A percentile compares a stretch with the other conserved stretches of the same genome.
Evolutionary conservation across 331 rosid species (phyloP).

Genomic region (Malus hybrid): DNA sequence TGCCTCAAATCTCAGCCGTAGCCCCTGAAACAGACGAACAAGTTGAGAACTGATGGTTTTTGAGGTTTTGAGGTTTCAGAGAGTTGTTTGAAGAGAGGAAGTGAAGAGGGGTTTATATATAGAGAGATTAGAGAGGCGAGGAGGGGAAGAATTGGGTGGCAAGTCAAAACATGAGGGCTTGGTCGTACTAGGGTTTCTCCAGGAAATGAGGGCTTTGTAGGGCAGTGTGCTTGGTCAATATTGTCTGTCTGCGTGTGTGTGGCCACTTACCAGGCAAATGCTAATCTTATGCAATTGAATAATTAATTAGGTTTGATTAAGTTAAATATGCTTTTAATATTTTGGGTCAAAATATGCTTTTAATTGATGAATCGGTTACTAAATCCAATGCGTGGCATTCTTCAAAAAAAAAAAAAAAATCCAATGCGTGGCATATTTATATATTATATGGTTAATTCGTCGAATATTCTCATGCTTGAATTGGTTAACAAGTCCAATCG

Average conservation of each 20-base stretch:
- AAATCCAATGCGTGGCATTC: not conserved
- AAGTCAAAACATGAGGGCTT: too few species aligned
- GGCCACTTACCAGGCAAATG: not conserved
- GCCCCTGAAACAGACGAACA: too few species aligned
- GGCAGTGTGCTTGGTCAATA: not conserved
- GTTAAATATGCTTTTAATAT: too few species aligned
- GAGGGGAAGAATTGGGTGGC: not conserved
- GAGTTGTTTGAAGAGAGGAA: not conserved
- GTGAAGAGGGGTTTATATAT: not conserved
- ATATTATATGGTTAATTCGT: not conserved
- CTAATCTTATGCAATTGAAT: not conserved
- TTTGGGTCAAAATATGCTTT: not conserved
- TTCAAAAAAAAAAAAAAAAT: not conserved
- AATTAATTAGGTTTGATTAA: not conserved
- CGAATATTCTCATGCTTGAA: not conserved
- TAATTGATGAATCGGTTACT: not conserved
- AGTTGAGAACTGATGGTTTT: too few species aligned
- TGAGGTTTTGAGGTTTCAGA: not conserved
- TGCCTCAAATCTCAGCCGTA: too few species aligned
- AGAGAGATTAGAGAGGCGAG: not conserved
- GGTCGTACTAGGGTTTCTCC: too few species aligned
- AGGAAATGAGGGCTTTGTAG: too few species aligned
- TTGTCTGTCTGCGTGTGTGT: not conserved
- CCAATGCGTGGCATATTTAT: not conserved
- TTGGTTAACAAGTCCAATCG: not conserved